phyloP scores from a whole-genome alignment of 345 rosid genomes.

The Stellera chamaejasme region DNA sequence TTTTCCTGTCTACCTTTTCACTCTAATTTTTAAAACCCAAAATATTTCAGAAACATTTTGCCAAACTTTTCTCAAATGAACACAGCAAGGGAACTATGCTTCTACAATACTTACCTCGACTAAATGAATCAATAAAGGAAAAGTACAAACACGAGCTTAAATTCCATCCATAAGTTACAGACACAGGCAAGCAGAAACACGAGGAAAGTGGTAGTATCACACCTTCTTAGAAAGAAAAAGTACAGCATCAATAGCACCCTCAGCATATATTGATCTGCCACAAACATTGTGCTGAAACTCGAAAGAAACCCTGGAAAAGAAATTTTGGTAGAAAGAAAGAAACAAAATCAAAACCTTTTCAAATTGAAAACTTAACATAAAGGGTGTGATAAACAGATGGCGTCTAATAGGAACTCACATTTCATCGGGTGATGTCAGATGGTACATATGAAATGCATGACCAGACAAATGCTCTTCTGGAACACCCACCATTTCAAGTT shows the following conservation, averaged over 20 bases:
- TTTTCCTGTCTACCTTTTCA: too few relatives aligned
- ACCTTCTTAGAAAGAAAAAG: conserved; percentile 93
- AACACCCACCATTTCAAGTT: conserved; percentile 84
- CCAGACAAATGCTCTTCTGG: conserved; percentile 79
- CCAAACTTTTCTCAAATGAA: too few relatives aligned
- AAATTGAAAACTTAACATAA: conserved; percentile 3
- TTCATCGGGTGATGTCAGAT: conserved; percentile 80
- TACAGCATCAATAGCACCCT: conserved; percentile 87
- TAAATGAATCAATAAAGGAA: too few relatives aligned
- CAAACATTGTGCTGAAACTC: conserved; percentile 99
- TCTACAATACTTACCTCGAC: too few relatives aligned
- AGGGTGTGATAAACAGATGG: not conserved
- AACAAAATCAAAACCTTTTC: conserved; percentile 2
- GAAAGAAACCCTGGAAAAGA: conserved; percentile 62
- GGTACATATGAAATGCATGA: conserved; percentile 91
- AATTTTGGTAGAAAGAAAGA: conserved; percentile 1
- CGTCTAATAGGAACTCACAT: conserved; percentile 35
- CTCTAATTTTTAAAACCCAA: too few relatives aligned
- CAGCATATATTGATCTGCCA: conserved; percentile 89
- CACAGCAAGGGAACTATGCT: too few relatives aligned
- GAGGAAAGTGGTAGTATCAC: conserved; percentile 2
- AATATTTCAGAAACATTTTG: too few relatives aligned
- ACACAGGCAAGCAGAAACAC: not conserved
- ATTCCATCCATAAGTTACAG: too few relatives aligned
- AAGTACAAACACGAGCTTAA: not conserved